These are phyloP conservation scores for Colletotrichum gloeosporioides DNA, from an alignment of 2,329 filamentous ascomycete species.

Conservation along the genomic window DNA sequence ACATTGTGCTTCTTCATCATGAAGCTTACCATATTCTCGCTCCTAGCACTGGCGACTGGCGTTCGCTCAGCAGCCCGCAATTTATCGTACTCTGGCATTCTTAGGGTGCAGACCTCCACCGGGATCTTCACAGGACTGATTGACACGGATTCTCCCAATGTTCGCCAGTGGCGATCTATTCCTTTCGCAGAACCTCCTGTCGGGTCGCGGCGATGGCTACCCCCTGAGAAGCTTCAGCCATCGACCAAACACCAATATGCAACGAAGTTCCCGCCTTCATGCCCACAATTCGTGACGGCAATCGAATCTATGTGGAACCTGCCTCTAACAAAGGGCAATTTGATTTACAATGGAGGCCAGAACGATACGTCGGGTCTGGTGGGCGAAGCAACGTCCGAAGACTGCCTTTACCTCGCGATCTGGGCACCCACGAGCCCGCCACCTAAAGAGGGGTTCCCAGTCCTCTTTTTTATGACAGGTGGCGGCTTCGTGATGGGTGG, in stretches of 20 bases:
- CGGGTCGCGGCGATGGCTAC: slow-evolving; percentile 31
- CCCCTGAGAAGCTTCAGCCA: slow-evolving; percentile 28
- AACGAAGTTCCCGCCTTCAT: slow-evolving; percentile 33
- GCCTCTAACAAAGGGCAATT: slow-evolving; percentile 22
- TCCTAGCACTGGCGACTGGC: neutral
- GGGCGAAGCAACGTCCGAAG: slow-evolving; percentile 31
- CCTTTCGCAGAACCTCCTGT: slow-evolving; percentile 42
- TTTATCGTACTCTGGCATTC: neutral
- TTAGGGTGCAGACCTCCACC: slow-evolving; percentile 34
- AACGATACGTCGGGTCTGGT: slow-evolving; percentile 25
- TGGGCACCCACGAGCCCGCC: slow-evolving; percentile 39
- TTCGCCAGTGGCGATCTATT: slow-evolving; percentile 41
- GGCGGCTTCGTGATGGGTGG: slow-evolving; percentile 51
- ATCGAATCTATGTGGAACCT: slow-evolving; percentile 31
- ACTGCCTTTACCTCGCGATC: slow-evolving; percentile 51
- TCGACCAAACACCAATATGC: slow-evolving; percentile 29
- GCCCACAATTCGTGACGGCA: slow-evolving; percentile 37
- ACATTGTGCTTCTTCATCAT: neutral
- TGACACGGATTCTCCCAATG: slow-evolving; percentile 34
- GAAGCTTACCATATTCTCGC: neutral
- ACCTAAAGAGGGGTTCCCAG: slow-evolving; percentile 39
- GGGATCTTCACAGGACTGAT: slow-evolving; percentile 38
- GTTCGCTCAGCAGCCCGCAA: neutral
- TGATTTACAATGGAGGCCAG: slow-evolving; percentile 26
- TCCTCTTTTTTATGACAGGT: slow-evolving; percentile 53